phyloP scores from a whole-genome alignment of 371 early-diverging fungal species.

The Ecytonucleospora hepatopenaei region DNA sequence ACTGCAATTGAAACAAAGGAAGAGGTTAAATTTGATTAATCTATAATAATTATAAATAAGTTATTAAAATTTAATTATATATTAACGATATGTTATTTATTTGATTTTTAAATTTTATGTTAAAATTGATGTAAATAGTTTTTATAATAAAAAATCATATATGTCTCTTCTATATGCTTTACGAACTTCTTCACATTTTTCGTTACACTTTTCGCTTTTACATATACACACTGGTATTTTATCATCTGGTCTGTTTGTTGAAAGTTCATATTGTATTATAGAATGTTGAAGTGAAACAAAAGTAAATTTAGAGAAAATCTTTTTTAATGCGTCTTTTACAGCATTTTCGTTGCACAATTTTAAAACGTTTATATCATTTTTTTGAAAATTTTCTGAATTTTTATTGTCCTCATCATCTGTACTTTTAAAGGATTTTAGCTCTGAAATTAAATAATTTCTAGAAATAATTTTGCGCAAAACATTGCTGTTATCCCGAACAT shows the following conservation, averaged over 20 bases:
- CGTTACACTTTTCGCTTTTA: conserved; percentile 33
- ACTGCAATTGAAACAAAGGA: conserved; percentile 12
- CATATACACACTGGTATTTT: conserved; percentile 45
- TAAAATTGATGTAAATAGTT: not conserved
- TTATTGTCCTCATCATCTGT: too few species aligned
- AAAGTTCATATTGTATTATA: not conserved
- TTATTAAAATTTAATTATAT: conserved; percentile 8
- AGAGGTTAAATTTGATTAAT: conserved; percentile 10
- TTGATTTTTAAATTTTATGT: not conserved
- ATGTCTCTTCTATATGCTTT: conserved; percentile 33
- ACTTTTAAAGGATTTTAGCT: too few species aligned
- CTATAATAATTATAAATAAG: conserved; percentile 6
- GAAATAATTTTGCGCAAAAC: too few species aligned
- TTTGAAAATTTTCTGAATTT: too few species aligned
- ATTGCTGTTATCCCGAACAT: too few species aligned
- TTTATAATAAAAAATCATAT: not conserved
- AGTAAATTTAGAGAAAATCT: too few species aligned
- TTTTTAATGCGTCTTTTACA: too few species aligned
- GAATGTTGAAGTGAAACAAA: too few species aligned
- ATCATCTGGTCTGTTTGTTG: conserved; percentile 19
- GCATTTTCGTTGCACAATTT: too few species aligned
- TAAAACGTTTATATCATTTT: too few species aligned
- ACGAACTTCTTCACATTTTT: conserved; percentile 47
- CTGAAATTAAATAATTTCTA: too few species aligned
- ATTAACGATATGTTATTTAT: not conserved